These are phyloP conservation scores for Claviceps fusiformis DNA, from an alignment of 2,329 filamentous ascomycete species.

Conservation along the genomic window DNA sequence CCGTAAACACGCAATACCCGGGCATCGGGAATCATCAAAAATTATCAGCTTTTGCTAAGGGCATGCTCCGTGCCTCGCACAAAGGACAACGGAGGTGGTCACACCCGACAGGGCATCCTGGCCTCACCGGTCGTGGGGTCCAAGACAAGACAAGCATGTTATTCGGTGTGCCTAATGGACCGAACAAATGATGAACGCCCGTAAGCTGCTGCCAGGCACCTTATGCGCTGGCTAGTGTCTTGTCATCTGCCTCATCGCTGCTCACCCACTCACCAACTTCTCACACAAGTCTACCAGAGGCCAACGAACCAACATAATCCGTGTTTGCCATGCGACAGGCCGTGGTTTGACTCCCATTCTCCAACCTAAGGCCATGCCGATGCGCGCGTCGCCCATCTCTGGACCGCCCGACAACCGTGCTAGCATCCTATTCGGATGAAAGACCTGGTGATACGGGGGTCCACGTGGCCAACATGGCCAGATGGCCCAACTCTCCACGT, in stretches of 20 bases:
- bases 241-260: not conserved
- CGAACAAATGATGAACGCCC: not conserved
- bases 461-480: slow-evolving; percentile 3
- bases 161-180: not conserved
- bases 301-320: not conserved
- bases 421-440: not conserved
- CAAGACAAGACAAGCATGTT: not conserved
- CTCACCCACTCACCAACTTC: not conserved
- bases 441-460: not conserved
- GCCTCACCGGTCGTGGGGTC: slow-evolving; percentile 7
- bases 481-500: not conserved
- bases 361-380: not conserved
- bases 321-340: not conserved
- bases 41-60: not conserved
- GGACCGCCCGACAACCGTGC: not conserved
- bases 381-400: not conserved
- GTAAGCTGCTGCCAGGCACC: not conserved
- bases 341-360: not conserved
- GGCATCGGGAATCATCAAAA: not conserved
- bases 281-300: not conserved
- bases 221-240: not conserved
- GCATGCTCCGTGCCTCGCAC: slow-evolving; percentile 4
- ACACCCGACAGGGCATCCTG: slow-evolving; percentile 1
- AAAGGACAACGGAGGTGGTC: not conserved
- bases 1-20: no score